A percentile compares a stretch with the other conserved stretches of the same genome.
phyloP scores from a whole-genome alignment of 2,329 filamentous ascomycete genomes.

The Cryoendolithus antarcticus region DNA sequence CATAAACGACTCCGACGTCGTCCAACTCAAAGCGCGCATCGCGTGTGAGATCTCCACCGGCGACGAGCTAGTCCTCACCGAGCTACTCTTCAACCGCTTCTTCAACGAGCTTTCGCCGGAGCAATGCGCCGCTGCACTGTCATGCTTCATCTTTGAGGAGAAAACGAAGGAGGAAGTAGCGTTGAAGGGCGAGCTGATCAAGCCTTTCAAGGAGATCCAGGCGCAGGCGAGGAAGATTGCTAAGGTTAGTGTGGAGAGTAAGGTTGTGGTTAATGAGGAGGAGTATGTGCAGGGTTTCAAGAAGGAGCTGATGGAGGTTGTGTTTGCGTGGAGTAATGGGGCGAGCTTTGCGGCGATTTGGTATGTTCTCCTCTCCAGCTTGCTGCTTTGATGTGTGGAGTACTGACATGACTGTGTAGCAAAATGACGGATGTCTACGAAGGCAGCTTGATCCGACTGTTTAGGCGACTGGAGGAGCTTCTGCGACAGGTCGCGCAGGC shows the following conservation, averaged over 20 bases:
- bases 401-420: slow-evolving; percentile 35
- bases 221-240: slow-evolving; percentile 77
- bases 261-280: slow-evolving; percentile 86
- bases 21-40: slow-evolving; percentile 91
- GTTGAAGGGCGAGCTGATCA: slow-evolving; percentile 71
- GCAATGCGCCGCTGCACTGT: slow-evolving; percentile 72
- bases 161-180: slow-evolving; percentile 63
- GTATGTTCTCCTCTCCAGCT: slow-evolving; percentile 43
- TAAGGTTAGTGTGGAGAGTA: slow-evolving; percentile 89
- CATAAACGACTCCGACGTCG: slow-evolving; percentile 89
- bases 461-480: slow-evolving; percentile 87
- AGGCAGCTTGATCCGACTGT: slow-evolving; percentile 88
- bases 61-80: slow-evolving; percentile 84
- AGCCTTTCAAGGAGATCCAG: slow-evolving; percentile 77
- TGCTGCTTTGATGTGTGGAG: slow-evolving; percentile 5
- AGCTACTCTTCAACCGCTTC: slow-evolving; percentile 91
- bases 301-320: slow-evolving; percentile 93
- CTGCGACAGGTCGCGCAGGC: slow-evolving; percentile 92
- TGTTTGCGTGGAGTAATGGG: slow-evolving; percentile 82
- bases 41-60: slow-evolving; percentile 97
- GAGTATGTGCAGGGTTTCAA: slow-evolving; percentile 85
- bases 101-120: slow-evolving; percentile 93
- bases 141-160: slow-evolving; percentile 96
- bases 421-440: slow-evolving; percentile 99
- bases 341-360: slow-evolving; percentile 87